Percentiles rank a stretch among this genome's conserved stretches.
Evolutionary conservation across 768 basidiomycete species (phyloP).

Genomic region (Pleurotus salmoneostramineus): DNA sequence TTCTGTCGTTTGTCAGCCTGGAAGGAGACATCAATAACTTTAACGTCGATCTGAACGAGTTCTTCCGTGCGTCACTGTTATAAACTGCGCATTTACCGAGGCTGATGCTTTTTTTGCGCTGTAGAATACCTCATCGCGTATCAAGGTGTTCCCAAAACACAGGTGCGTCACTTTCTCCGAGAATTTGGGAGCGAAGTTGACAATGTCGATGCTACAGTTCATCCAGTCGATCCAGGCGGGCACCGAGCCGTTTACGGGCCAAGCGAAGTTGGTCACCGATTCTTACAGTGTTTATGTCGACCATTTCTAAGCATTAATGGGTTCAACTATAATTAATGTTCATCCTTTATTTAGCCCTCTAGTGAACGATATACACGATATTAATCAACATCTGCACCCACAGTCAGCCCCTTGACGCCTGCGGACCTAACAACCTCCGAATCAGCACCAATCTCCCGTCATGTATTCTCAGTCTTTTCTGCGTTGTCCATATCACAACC

Average conservation of each 20-base stretch:
- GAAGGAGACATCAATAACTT: slow-evolving; percentile 46
- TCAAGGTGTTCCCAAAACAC: slow-evolving; percentile 43
- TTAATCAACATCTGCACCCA: too few relatives aligned
- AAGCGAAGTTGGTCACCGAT: slow-evolving; percentile 38
- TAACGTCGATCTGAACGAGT: slow-evolving; percentile 46
- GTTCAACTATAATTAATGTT: too few relatives aligned
- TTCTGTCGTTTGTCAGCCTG: slow-evolving; percentile 50
- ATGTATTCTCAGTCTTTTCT: too few relatives aligned
- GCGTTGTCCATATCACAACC: too few relatives aligned
- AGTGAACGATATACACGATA: too few relatives aligned
- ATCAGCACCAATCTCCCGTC: too few relatives aligned
- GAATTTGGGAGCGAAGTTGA: background rate
- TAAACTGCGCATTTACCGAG: background rate
- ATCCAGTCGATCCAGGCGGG: slow-evolving; percentile 54
- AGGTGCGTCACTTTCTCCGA: slow-evolving; percentile 24
- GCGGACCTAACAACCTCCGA: too few relatives aligned
- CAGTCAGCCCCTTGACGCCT: too few relatives aligned
- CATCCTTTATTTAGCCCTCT: too few relatives aligned
- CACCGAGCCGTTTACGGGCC: slow-evolving; percentile 51
- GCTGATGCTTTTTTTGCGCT: background rate
- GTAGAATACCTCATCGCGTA: slow-evolving; percentile 41
- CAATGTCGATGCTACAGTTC: slow-evolving; percentile 25
- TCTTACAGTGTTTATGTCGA: slow-evolving; percentile 35
- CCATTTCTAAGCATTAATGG: background rate
- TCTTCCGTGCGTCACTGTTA: slow-evolving; percentile 41